Conservation (phyloP, 805 yeast species). For the Saturnispora zaruensis region DNA sequence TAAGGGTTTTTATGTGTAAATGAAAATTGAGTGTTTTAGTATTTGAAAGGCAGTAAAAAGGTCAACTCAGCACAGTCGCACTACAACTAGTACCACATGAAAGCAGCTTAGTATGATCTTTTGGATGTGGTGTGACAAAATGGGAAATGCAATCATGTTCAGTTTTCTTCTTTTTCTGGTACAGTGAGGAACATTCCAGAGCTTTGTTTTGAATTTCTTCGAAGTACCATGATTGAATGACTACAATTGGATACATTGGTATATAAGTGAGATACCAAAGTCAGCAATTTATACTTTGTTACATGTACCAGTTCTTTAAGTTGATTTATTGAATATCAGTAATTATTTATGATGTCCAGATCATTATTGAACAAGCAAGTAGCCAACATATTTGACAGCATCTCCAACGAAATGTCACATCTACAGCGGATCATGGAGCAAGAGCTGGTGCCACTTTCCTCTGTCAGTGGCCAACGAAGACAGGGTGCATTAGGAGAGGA, state of each 20-base stretch:
- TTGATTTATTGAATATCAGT: too few relatives aligned
- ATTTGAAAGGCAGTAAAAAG: too few relatives aligned
- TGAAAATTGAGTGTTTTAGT: too few relatives aligned
- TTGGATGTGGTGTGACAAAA: not conserved
- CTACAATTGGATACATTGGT: not conserved
- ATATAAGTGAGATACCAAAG: not conserved
- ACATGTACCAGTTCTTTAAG: too few relatives aligned
- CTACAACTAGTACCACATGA: not conserved
- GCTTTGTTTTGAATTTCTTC: not conserved
- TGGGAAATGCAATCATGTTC: not conserved
- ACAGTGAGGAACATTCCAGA: not conserved
- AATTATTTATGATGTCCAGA: constrained; percentile 1
- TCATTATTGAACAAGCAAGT: constrained; percentile 29
- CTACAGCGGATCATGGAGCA: constrained; percentile 28
- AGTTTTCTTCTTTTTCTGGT: not conserved
- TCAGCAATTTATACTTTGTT: too few relatives aligned
- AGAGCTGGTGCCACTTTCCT: not conserved
- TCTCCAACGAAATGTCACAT: constrained; percentile 34
- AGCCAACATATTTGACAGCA: constrained; percentile 35
- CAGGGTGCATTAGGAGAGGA: not conserved
- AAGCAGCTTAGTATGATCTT: not conserved
- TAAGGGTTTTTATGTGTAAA: too few relatives aligned
- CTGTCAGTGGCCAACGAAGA: not conserved
- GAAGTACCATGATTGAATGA: not conserved
- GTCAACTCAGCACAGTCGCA: not conserved